Evolutionary conservation across 257 asterid genomes (phyloP).

Genomic region (Solanum infundibuliforme): DNA sequence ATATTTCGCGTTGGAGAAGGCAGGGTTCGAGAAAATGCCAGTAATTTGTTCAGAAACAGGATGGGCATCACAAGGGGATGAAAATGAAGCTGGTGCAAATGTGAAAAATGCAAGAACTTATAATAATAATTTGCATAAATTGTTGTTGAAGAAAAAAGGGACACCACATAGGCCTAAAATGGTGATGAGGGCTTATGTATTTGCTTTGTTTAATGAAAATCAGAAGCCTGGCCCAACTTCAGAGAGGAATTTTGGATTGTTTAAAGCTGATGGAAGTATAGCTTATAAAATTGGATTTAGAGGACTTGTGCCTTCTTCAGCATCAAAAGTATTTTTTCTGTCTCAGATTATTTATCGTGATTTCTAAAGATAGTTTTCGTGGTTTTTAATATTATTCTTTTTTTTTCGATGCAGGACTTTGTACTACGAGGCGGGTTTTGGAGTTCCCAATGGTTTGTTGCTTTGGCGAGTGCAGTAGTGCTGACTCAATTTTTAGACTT

Average conservation of each 20-base stretch:
- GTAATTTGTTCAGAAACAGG: slow-evolving; percentile 87
- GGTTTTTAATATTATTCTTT: neutral
- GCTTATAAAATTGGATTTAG: slow-evolving; percentile 63
- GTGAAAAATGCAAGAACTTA: slow-evolving; percentile 51
- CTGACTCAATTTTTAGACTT: neutral
- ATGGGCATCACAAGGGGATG: slow-evolving; percentile 79
- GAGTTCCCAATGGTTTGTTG: neutral
- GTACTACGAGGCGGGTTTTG: neutral
- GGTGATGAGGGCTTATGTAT: slow-evolving; percentile 51
- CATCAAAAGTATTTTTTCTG: neutral
- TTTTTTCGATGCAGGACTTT: neutral
- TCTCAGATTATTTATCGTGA: neutral
- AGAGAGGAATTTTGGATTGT: slow-evolving; percentile 78
- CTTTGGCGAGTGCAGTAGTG: neutral
- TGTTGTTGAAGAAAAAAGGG: slow-evolving; percentile 49
- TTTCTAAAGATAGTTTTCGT: neutral
- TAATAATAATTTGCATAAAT: slow-evolving; percentile 38
- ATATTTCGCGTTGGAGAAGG: slow-evolving; percentile 61
- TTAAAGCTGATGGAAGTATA: slow-evolving; percentile 68
- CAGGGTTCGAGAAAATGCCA: slow-evolving; percentile 39
- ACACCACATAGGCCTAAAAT: slow-evolving; percentile 63
- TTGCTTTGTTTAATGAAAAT: slow-evolving; percentile 70
- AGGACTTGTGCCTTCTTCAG: slow-evolving; percentile 56
- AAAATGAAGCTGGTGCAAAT: slow-evolving; percentile 50
- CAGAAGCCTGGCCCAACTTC: slow-evolving; percentile 73